Evolutionary conservation across 768 basidiomycete genomes (phyloP).

Genomic region (Trametes villosa): DNA sequence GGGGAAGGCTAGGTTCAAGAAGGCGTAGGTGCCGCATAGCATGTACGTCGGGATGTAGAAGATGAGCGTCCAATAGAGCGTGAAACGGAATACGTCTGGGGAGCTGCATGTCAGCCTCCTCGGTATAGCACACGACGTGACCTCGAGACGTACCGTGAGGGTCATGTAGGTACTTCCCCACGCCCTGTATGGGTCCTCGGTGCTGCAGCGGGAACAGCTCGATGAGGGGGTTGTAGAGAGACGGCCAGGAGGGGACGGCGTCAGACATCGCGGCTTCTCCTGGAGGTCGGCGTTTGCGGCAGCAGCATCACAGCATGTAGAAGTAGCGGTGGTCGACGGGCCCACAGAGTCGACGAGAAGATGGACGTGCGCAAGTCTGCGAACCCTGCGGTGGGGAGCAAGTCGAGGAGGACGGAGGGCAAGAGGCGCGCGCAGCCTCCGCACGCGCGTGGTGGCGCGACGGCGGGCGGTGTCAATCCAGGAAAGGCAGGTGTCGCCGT

Average conservation of each 20-base stretch:
- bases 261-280: conserved; percentile 9
- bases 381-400: too few species aligned
- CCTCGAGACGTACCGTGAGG: conserved; percentile 33
- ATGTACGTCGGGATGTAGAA: conserved; percentile 48
- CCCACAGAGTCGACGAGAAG: too few species aligned
- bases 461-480: too few species aligned
- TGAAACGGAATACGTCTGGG: conserved; percentile 49
- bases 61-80: conserved; percentile 52
- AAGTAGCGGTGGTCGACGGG: neutral
- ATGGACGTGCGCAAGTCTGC: too few species aligned
- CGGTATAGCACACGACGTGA: neutral
- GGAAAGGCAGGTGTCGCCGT: too few species aligned
- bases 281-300: neutral
- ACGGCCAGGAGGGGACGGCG: conserved; percentile 32
- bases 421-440: too few species aligned
- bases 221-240: conserved; percentile 41
- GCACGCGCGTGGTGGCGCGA: too few species aligned
- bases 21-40: conserved; percentile 46
- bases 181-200: conserved; percentile 35
- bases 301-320: neutral
- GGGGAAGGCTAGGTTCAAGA: conserved; percentile 46
- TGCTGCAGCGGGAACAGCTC: conserved; percentile 39
- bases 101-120: neutral
- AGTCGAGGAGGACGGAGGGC: too few species aligned
- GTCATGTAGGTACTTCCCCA: conserved; percentile 42